Evolutionary conservation across 2,329 filamentous ascomycete genomes (phyloP).

Genomic region (Aspergillus persii): DNA sequence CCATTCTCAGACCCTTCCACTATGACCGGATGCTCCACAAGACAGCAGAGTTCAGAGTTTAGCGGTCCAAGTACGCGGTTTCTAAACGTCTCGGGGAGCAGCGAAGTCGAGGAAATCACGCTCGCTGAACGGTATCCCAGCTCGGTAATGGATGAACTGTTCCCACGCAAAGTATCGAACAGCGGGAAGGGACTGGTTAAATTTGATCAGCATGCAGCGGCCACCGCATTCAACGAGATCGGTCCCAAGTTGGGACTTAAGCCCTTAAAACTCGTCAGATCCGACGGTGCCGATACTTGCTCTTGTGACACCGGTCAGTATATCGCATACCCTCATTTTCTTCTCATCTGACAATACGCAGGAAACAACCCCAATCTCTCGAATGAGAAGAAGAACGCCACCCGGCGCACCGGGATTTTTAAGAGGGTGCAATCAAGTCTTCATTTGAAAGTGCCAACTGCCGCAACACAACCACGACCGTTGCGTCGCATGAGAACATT

Average conservation of each 20-base stretch:
- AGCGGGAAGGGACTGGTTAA: slow-evolving; percentile 21
- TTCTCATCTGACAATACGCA: neutral
- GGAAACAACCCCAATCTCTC: neutral
- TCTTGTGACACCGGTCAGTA: neutral
- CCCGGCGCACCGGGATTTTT: slow-evolving; percentile 22
- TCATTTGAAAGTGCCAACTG: slow-evolving; percentile 19
- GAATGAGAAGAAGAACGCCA: slow-evolving; percentile 8
- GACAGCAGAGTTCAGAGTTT: slow-evolving; percentile 14
- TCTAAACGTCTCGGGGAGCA: neutral
- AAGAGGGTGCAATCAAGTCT: slow-evolving; percentile 35
- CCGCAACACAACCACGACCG: slow-evolving; percentile 17
- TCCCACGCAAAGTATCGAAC: slow-evolving; percentile 20
- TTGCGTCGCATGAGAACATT: slow-evolving; percentile 43
- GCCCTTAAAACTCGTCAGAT: slow-evolving; percentile 14
- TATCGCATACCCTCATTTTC: neutral
- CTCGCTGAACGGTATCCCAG: slow-evolving; percentile 7
- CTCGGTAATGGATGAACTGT: slow-evolving; percentile 20
- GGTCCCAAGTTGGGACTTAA: slow-evolving; percentile 23
- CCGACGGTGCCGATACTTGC: neutral
- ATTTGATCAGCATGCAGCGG: slow-evolving; percentile 25
- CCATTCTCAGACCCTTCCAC: slow-evolving; percentile 10
- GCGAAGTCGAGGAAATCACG: slow-evolving; percentile 10
- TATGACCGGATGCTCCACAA: slow-evolving; percentile 5
- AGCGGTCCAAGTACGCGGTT: slow-evolving; percentile 9
- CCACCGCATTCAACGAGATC: slow-evolving; percentile 31